Base-by-base conservation (phyloP, 192 early-diverging fungal genomes). In the Umbelopsis isabellina region DNA sequence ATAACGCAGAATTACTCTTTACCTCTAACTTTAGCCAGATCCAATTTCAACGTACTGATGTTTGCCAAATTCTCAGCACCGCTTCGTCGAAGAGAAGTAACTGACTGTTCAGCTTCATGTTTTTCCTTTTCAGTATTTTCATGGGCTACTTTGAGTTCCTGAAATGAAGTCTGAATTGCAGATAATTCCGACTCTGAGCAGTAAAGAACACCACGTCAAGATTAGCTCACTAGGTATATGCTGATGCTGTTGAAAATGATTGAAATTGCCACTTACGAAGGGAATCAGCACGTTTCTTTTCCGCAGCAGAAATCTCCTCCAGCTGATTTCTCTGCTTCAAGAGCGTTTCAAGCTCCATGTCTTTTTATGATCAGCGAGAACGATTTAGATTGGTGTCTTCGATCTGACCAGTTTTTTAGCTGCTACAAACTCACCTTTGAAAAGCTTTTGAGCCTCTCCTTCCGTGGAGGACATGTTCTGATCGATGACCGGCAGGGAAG, bases 371-470 rank as follows among this genome's bases (percentile, higher is more conserved):
- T 35, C 11, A 61, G 8, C 27, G 11, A 35, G 11, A 23, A 20
- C 2, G n/a, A 35, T 22, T 22, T 35, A 16, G 21, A 6, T 61
- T 35, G 30, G 6, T 7, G 6, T 35, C n/a, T n/a, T 0, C 55
- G 4, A 33, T 35, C 30, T 23, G 16, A 8, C n/a, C 2, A 4
- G 0, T 15, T 3, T 33, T 25, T 13, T n/a, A 15, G 30, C 55
- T 5, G 18, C 2, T 30, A 3, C 2, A 25, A 16, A 18, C 27
- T 61, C 30, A 61, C 55, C 55, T 61, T 61, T 61, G 13, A 61
- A 61, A 25, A 61, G 55, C 25, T 61, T 61, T 30, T 61, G 55
- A 33, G 55, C 55, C 55, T 61, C 55, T 61, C 55, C 55, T 61
- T 61, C 55, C 55, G 55, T 61, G 55, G 55, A 61, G 55, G 55